Base-by-base conservation (phyloP, 2,329 filamentous ascomycete genomes). In the Phialophora chinensis region DNA sequence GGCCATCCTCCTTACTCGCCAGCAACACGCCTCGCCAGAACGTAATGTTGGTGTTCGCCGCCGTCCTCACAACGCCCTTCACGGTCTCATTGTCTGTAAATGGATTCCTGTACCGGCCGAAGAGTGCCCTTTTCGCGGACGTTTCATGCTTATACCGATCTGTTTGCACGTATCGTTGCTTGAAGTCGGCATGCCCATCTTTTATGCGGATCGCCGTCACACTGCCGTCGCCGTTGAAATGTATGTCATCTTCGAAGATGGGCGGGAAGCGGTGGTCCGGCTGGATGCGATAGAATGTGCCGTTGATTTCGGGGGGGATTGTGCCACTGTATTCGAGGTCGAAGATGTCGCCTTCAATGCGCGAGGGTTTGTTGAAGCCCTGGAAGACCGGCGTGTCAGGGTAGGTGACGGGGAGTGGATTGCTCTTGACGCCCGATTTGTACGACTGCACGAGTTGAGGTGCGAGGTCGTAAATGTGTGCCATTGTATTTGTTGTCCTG, bases 81-180 rank as follows among this genome's bases (percentile, higher is more conserved):
- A 87, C 84, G 66, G 80, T 67, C 50, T 67, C 65, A 11, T 58
- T 81, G 73, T 85, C 84, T 59, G 84, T 87, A 68, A 80, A 86
- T 0, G 84, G 83, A 71, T 88, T 88, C 20, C 86, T 78, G 68
- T 88, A 88, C 50, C 81, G 78, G 0, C 86, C 86, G 60, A 88
- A 86, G 14, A 88, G 73, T 0, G 76, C 73, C 42, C 73, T 76
- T 14, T 76, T 63, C 1, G 78, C 79, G 44, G 74, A 74, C 3
- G 73, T 77, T 68, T 82, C 79, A 10, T 75, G 74, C 56, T 77
- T 74, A 68, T 76, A 81, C 1, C 80, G 74, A 60, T 82, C 79
- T 0, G 80, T 82, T 23, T 78, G 76, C 23, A 81, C 78, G 68
- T 78, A 82, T 44, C 77, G 74, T 31, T 80, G 79, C 65, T 77